Base-by-base conservation (phyloP, 495 filamentous ascomycete species). In the Neurospora discreta region DNA sequence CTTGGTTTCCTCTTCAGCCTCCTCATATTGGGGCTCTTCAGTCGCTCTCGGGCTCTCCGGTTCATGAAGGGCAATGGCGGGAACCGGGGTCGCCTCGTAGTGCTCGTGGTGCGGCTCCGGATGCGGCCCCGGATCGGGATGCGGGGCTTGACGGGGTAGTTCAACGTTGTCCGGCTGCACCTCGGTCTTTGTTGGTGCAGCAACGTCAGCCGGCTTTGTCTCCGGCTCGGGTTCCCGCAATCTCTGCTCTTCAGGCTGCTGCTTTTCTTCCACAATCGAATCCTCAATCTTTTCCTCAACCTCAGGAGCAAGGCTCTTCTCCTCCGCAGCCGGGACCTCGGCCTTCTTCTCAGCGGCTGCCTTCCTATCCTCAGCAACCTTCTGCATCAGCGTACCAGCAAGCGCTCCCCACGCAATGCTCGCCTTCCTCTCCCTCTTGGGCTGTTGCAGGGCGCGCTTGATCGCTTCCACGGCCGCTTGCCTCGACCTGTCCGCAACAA, bases 1-100 rank as follows among this genome's bases (percentile, higher is more conserved):
- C 67, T 80, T 79, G 65, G 73, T 76, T 42, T 80, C 77, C 76
- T 73, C 52, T 1, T 65, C 33, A 18, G 3, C 0, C 23, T 18
- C 52, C 18, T 65, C 52, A 18, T 65, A 18, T 26, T 16, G 30
- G 52, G 52, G 11, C 52, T 60, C 23, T 8, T 65, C 52, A 33
- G 15, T 65, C 6, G 26, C 26, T 5, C 33, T 65, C 0, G 52
- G 26, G 15, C 26, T 33, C 26, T 65, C 52, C 52, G 52, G 52
- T 65, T 0, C 26, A 3, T 65, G 15, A 65, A 65, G 18, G 26
- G 52, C 0, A 65, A 65, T 65, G 0, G 13, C 3, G 15, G 52
- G 52, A 18, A 65, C 30, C 26, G 52, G 52, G 0, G 26, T 6
- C 2, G 26, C 26, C 23, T 65, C 23, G 3, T 65, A 26, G 13